A percentile compares a stretch with the other conserved stretches of the same genome.
Conservation (phyloP, 495 filamentous ascomycete species). For the Xylaria intraflava region DNA sequence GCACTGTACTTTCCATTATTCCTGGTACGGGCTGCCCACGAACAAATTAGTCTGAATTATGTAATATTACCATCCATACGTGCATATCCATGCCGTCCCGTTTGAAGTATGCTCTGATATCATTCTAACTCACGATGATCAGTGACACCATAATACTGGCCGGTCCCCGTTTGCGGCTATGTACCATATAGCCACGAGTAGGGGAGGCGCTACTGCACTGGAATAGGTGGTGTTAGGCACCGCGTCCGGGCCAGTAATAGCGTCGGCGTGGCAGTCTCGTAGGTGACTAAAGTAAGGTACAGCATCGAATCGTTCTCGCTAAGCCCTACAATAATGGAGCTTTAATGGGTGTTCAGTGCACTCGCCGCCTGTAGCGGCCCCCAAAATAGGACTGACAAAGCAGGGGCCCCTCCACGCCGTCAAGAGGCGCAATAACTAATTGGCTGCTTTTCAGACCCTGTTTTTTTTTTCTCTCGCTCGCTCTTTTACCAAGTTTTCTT, state of each 20-base stretch:
- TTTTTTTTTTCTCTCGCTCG: not conserved
- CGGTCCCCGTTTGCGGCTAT: too few species aligned
- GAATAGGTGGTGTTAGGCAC: not conserved
- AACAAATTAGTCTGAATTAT: too few species aligned
- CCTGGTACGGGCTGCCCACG: too few species aligned
- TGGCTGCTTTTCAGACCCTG: not conserved
- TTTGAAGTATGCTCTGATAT: too few species aligned
- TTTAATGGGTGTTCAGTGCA: not conserved
- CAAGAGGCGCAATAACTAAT: not conserved
- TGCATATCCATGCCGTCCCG: too few species aligned
- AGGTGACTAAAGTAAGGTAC: constrained; percentile 12
- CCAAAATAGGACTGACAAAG: constrained; percentile 15
- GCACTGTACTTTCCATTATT: too few species aligned
- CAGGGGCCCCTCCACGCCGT: constrained; percentile 5
- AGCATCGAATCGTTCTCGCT: constrained; percentile 5
- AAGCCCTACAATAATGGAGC: constrained; percentile 13
- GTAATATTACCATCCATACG: too few species aligned
- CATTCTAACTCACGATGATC: too few species aligned
- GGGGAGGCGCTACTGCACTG: too few species aligned
- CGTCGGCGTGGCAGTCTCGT: not conserved
- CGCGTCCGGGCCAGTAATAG: not conserved
- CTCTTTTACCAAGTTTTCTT: not conserved
- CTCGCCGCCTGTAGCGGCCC: not conserved
- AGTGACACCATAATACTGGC: too few species aligned
- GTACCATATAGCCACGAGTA: too few species aligned